Conservation (phyloP, 108 stramenopile species). For the Aurantiochytrium sp. region DNA sequence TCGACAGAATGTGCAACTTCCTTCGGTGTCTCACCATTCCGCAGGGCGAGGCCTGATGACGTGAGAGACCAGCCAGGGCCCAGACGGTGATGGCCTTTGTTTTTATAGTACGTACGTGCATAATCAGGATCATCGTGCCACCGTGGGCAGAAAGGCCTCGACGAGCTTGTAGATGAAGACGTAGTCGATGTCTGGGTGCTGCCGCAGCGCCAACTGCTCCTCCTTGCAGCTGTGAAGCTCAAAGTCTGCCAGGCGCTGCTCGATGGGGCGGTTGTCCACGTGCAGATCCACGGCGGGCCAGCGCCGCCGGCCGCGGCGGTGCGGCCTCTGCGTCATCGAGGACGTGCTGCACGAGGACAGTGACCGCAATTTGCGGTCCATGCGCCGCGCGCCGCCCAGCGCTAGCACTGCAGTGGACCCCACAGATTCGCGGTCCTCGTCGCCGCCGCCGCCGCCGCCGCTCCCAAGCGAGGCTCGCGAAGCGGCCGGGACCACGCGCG, state of each 20-base stretch:
- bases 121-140: no score
- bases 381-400: not conserved
- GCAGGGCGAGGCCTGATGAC: no score
- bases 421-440: not conserved
- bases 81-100: not conserved
- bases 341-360: not conserved
- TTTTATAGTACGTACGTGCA: no score
- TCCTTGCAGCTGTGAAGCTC: not conserved
- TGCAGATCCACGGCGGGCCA: not conserved
- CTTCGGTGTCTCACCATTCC: not conserved
- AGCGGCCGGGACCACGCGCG: not conserved
- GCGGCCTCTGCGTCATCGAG: not conserved
- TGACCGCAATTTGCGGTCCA: not conserved
- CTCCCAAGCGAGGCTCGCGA: not conserved
- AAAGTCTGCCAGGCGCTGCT: not conserved
- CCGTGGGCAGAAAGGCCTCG: not conserved
- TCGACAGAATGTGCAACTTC: not conserved
- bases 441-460: not conserved
- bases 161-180: not conserved
- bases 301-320: not conserved
- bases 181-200: not conserved
- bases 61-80: not conserved
- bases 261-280: not conserved
- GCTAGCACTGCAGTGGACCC: not conserved
- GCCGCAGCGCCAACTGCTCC: not conserved